Base-by-base conservation (phyloP, 257 asterid genomes). In the Solanum tarapatanum region DNA sequence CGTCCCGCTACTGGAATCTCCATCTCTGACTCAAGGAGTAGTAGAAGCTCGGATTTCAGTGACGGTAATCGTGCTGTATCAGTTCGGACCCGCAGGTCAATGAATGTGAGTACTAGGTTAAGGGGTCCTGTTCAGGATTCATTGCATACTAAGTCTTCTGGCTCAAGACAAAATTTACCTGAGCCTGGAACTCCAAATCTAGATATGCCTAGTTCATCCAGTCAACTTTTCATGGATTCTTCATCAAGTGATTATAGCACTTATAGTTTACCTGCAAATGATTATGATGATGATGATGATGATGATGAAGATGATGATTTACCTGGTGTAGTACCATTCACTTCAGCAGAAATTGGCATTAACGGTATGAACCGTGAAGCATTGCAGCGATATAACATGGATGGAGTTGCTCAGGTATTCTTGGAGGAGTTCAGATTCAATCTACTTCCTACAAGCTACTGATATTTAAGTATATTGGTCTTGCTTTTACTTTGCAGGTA, bases 381-480 rank as follows among this genome's bases (percentile, higher is more conserved):
- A 58, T 91, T 91, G 64, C 91, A 91, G 86, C 90, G 88, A 26
- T 91, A 91, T 88, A 90, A 91, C 89, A 89, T 93, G 90, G 94
- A 91, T 87, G 95, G 94, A 86, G 89, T 93, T 35, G 91, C 94
- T 30, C 98, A 94, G 98, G 99, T 96, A 66, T 21, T 74, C 66
- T 51, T 87, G 84, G 10, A 30, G 43, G 7, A 35, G 14, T 26
- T 91, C 82, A 11, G 43, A 14, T 79, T 41, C 28, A 16, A 24
- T 62, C 26, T 45, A 62, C 73, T 30, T 87, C 48, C 30, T 39
- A 85, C 66, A 87, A 82, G 66, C 45, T 89, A 14, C 82, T 72
- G 68, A 33, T 60, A 30, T 36, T 45, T 84, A 82, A 17, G 39
- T 82, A 17, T 48, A 17, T 30, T 48, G 28, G 43, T 82, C 70